Evolutionary conservation across 2,329 filamentous ascomycete species (phyloP), one percentile per base, ranked within the genome.

Genomic region (Aotearoamyces nothofagi): DNA sequence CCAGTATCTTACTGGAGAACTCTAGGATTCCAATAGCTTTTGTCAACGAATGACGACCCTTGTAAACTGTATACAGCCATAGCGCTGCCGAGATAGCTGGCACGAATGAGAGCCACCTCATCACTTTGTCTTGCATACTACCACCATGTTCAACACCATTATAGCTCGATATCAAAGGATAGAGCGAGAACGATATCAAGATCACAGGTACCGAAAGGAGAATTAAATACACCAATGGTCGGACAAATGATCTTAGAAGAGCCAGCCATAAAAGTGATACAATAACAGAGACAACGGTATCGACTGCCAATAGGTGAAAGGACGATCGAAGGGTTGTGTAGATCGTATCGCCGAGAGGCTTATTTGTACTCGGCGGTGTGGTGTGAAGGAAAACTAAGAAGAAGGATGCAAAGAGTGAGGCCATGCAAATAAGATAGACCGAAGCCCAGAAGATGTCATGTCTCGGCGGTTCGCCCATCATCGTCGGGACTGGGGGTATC

Each of bases 391-490:
- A 92, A 14, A 93, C 78, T 9, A 98, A 64, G 38, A 93, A 74
- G 44, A 84, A 92, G 1, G 84, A 87, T 9, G 87, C 80, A 44
- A 96, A 69, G 46, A 96, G 68, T 22, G 78, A 78, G 25, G 81
- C 84, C 30, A 92, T 58, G 17, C 74, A 74, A 43, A 96, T 90
- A 26, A 92, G 57, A 50, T 86, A 98, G 24, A 94, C 63, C 55
- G 82, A 86, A 4, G 80, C 82, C 64, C 90, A 98, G 55, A 96
- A 92, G 4, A 76, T 64, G 52, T 98, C 90, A 50, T 96, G 83
- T 27, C 69, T 66, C 34, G 83, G 83, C 13, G 79, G 66, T 45
- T 86, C 78, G 27, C 66, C 64, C 22, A 74, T 65, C 4, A 69
- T 58, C 8, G 66, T 57, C 14, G 69, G 60, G 17, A 73, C 60